Conservation (phyloP, 208 protist genomes). For the Acanthamoeba healyi region DNA sequence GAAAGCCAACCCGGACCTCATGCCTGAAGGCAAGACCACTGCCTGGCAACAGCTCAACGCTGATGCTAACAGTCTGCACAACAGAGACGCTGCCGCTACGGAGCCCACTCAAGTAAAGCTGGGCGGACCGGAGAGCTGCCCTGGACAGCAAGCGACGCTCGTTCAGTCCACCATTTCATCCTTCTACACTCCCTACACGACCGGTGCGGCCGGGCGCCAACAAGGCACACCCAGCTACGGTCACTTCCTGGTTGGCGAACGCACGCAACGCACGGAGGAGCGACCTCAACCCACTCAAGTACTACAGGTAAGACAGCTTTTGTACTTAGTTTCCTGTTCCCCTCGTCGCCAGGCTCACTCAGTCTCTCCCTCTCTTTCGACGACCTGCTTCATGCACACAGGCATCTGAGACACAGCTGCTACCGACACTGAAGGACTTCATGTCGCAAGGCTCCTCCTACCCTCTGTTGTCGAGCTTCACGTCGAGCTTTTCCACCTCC, state of each 20-base stretch:
- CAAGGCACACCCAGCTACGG: neutral
- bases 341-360: too few species aligned
- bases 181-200: neutral
- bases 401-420: neutral
- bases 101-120: neutral
- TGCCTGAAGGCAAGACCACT: constrained; percentile 62
- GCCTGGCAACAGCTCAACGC: constrained; percentile 31
- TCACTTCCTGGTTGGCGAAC: neutral
- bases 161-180: neutral
- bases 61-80: constrained; percentile 12
- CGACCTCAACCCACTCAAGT: neutral
- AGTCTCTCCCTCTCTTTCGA: too few species aligned
- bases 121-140: neutral
- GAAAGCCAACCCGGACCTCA: constrained; percentile 1
- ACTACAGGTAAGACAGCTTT: neutral
- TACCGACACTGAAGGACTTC: neutral
- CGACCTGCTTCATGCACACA: neutral
- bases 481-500: neutral
- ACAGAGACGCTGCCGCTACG: neutral
- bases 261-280: neutral
- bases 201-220: neutral
- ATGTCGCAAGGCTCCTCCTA: neutral
- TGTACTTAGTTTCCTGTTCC: neutral
- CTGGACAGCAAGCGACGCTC: neutral
- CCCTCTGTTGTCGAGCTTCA: neutral